These are phyloP conservation scores for Alternaria arborescens DNA, from an alignment of 2,329 filamentous ascomycete species.

Conservation along the genomic window DNA sequence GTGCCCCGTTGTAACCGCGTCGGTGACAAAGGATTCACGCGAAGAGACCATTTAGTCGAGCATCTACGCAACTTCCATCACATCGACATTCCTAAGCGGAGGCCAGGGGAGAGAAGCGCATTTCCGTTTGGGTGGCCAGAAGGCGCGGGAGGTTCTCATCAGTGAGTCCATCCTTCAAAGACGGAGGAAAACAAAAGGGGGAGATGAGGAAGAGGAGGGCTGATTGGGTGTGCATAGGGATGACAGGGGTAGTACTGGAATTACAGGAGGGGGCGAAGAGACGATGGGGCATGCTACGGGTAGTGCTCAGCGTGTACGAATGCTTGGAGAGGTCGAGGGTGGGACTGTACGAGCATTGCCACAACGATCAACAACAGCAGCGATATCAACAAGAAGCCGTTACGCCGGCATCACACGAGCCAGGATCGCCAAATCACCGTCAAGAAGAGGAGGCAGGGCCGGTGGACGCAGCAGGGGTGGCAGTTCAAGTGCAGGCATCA, in stretches of 20 bases:
- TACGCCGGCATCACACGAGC: not conserved
- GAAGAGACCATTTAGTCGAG: conserved; percentile 66
- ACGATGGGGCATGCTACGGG: not conserved
- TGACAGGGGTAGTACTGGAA: not conserved
- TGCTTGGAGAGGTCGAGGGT: not conserved
- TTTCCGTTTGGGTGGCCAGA: conserved; percentile 40
- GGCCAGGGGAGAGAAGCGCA: conserved; percentile 43
- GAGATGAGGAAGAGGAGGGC: conserved; percentile 8
- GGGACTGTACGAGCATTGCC: conserved; percentile 2
- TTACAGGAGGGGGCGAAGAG: not conserved
- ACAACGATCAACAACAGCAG: not conserved
- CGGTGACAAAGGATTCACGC: conserved; percentile 60
- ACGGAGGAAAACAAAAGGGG: not conserved
- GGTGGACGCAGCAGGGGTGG: conserved; percentile 8
- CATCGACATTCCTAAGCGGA: conserved; percentile 54
- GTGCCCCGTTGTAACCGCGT: conserved; percentile 43
- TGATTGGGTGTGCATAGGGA: conserved; percentile 8
- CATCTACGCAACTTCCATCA: conserved; percentile 66
- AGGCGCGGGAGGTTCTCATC: not conserved
- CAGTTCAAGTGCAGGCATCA: conserved; percentile 2
- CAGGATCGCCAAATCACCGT: conserved; percentile 10
- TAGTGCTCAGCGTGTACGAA: conserved; percentile 2
- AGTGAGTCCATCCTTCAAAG: conserved; percentile 1
- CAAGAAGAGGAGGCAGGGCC: conserved; percentile 11
- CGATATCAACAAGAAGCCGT: not conserved